Conservation (phyloP, 1,284 basidiomycete genomes). For the Ustilago shanxiensis region DNA sequence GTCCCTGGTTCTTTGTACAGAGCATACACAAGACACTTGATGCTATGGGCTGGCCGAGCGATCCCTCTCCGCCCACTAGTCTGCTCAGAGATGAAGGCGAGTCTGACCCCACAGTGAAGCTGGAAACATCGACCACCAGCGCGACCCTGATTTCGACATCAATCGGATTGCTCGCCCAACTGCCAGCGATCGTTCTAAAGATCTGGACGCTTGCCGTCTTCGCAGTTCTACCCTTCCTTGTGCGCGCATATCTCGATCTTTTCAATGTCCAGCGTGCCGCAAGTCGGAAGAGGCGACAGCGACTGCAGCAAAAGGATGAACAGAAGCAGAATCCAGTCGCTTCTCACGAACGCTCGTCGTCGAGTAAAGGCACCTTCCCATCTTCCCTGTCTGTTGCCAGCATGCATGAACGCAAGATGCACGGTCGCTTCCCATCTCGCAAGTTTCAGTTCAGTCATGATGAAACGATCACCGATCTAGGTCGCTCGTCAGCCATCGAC, state of each 20-base stretch:
- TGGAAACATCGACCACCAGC: neutral
- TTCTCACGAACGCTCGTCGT: constrained; percentile 7
- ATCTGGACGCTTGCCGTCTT: constrained; percentile 32
- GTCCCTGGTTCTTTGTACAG: constrained; percentile 55
- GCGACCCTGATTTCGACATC: neutral
- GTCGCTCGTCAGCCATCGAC: constrained; percentile 12
- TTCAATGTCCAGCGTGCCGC: constrained; percentile 48
- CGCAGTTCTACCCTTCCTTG: constrained; percentile 30
- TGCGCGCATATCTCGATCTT: constrained; percentile 41
- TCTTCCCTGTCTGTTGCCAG: constrained; percentile 34
- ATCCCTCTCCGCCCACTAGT: constrained; percentile 8
- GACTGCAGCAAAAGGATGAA: constrained; percentile 1
- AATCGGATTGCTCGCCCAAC: constrained; percentile 10
- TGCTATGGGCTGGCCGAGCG: constrained; percentile 26
- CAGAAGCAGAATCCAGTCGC: neutral
- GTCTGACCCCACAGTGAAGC: neutral
- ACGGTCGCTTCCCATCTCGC: constrained; percentile 49
- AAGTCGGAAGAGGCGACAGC: constrained; percentile 16
- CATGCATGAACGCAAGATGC: constrained; percentile 44
- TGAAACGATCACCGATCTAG: constrained; percentile 16
- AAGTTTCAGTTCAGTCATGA: constrained; percentile 26
- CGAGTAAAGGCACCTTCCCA: constrained; percentile 13
- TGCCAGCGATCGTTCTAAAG: constrained; percentile 28
- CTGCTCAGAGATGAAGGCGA: neutral
- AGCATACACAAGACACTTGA: constrained; percentile 49